phyloP scores from a whole-genome alignment of 1,284 basidiomycete genomes.

The Rhodotorula sp. region DNA sequence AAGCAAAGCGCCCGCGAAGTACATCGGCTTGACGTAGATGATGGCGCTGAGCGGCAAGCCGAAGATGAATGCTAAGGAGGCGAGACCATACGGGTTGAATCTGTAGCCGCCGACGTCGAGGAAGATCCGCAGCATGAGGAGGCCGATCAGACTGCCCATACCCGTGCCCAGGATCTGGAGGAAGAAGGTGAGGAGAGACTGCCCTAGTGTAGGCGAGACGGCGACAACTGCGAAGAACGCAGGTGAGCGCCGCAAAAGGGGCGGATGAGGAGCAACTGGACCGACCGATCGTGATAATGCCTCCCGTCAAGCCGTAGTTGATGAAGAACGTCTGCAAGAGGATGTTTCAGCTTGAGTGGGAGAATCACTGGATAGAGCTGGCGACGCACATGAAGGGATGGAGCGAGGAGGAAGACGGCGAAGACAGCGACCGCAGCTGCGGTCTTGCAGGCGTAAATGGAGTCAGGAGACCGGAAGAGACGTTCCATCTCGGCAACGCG shows the following conservation, averaged over 20 bases:
- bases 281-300: constrained; percentile 47
- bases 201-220: constrained; percentile 45
- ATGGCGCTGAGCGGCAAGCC: constrained; percentile 24
- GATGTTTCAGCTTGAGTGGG: no score
- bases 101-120: constrained; percentile 49
- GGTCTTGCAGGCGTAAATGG: constrained; percentile 33
- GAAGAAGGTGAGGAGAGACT: constrained; percentile 48
- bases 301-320: constrained; percentile 46
- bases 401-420: constrained; percentile 43
- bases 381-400: constrained; percentile 15
- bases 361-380: background rate
- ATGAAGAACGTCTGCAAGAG: constrained; percentile 49
- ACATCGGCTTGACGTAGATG: constrained; percentile 46
- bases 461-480: constrained; percentile 31
- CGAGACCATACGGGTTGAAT: constrained; percentile 47
- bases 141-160: constrained; percentile 32
- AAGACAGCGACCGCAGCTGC: constrained; percentile 42
- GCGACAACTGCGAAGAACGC: constrained; percentile 38
- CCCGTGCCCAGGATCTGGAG: constrained; percentile 42
- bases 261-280: background rate
- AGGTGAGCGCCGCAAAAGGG: background rate
- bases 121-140: constrained; percentile 43
- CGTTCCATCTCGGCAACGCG: constrained; percentile 43
- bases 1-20: constrained; percentile 44
- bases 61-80: constrained; percentile 5